Evolutionary conservation across 176 grass and related monocot species (phyloP), one percentile per base, ranked within the genome.

Genomic region (Typha latifolia): DNA sequence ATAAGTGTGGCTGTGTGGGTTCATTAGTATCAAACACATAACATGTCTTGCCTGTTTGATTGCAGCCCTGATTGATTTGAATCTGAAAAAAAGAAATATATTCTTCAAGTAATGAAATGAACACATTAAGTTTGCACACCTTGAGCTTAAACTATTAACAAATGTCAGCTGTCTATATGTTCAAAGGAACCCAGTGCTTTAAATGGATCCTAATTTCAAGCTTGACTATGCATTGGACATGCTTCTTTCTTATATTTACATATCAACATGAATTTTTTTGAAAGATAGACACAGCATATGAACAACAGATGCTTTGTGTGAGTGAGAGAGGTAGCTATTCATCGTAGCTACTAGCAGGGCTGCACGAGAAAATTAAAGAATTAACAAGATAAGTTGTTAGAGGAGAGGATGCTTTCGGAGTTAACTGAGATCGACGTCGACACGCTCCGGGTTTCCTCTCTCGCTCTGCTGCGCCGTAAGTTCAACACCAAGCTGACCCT

Each of bases 401-500:
- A 23, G 21, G 16, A 18, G 24, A 32, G 53, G 18, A 16, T 59
- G 53, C 53, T 21, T 22, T 5, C 16, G 0, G 53, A 51, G 14
- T 70, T 84, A 90, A 71, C 66, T 80, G 61, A 96, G 87, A 67
- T 90, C 74, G 14, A 96, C 61, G 57, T 88, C 79, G 10, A 96
- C 91, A 14, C 2, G 67, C 64, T 96, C 91, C 0, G 91, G 79
- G 32, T 74, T 77, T 5, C 79, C 87, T 81, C 87, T 87, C 79
- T 96, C 91, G 14, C 62, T 90, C 66, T 90, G 79, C 15, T 90
- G 91, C 2, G 74, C 84, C 4, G 81, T 79, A 43, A 96, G 91
- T 74, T 96, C 87, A 8, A 71, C 71, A 16, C 91, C 91, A 62
- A 96, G 82, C 71, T 90, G 91, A 4, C 87, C 91, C 75, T 90